These are phyloP conservation scores for Meredithiella fracta DNA, from an alignment of 2,329 filamentous ascomycete species.

Conservation along the genomic window DNA sequence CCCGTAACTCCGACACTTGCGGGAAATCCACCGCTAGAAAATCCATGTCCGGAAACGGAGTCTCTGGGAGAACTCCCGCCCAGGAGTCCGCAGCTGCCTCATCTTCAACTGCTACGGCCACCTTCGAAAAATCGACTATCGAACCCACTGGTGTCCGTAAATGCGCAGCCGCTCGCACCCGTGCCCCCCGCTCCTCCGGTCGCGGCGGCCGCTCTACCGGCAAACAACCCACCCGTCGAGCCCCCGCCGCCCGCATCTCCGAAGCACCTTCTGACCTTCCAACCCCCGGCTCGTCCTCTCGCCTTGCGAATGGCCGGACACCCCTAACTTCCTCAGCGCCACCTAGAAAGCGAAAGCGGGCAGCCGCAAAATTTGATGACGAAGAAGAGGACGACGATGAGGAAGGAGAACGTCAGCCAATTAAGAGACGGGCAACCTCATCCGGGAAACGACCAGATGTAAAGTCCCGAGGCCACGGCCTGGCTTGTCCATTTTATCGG, in stretches of 20 bases:
- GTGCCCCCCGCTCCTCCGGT: no score
- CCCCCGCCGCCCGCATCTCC: not conserved
- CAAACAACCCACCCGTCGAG: not conserved
- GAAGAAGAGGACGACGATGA: not conserved
- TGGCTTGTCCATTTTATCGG: conserved; percentile 18
- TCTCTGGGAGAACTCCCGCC: no score
- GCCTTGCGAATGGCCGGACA: not conserved
- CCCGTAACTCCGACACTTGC: no score
- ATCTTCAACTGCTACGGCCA: no score
- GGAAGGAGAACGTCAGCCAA: not conserved
- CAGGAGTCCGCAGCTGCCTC: no score
- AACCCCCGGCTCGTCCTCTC: not conserved
- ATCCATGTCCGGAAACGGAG: not conserved
- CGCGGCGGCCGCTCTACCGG: not conserved
- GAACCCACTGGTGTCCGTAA: no score
- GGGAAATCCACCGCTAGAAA: not conserved
- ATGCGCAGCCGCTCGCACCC: no score
- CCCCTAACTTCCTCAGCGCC: not conserved
- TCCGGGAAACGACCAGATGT: not conserved
- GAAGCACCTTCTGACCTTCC: not conserved
- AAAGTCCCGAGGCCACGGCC: conserved; percentile 10
- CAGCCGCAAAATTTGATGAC: not conserved
- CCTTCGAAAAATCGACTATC: no score
- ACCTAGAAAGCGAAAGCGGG: not conserved
- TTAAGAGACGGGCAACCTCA: conserved; percentile 2